Percentiles rank a stretch among this genome's conserved stretches.
Evolutionary conservation across 2,329 filamentous ascomycete genomes (phyloP).

Genomic region (Cladophialophora carrionii): DNA sequence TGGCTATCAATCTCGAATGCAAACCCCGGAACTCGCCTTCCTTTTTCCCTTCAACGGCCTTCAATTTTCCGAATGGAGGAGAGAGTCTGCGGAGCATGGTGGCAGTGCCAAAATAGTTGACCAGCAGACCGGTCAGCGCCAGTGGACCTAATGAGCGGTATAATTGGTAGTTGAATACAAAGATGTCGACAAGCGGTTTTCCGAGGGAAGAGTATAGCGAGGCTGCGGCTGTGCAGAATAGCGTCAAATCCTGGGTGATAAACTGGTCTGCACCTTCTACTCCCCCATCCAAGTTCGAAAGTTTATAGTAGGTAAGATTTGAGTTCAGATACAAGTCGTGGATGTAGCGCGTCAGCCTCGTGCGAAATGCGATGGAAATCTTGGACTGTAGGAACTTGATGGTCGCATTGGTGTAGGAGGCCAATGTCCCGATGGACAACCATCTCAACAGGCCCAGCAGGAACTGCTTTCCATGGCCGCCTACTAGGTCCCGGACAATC

Average conservation of each 20-base stretch:
- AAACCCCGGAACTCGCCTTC: conserved; percentile 93
- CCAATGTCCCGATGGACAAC: conserved; percentile 90
- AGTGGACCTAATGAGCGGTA: conserved; percentile 88
- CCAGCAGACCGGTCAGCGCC: conserved; percentile 80
- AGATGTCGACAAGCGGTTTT: conserved; percentile 96
- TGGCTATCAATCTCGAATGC: conserved; percentile 89
- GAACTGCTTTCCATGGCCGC: conserved; percentile 86
- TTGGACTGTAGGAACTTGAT: conserved; percentile 99
- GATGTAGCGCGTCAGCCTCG: conserved; percentile 90
- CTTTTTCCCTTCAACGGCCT: conserved; percentile 90
- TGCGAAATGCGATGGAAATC: conserved; percentile 96
- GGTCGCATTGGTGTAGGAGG: conserved; percentile 97
- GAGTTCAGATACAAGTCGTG: conserved; percentile 96
- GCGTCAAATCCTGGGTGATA: conserved; percentile 93
- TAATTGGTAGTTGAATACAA: conserved; percentile 97
- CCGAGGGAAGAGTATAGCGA: conserved; percentile 93
- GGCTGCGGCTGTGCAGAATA: conserved; percentile 91
- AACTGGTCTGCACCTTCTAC: conserved; percentile 93
- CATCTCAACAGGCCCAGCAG: conserved; percentile 89
- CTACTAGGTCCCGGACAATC: conserved; percentile 94
- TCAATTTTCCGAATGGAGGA: conserved; percentile 94
- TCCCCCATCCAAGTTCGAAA: conserved; percentile 89
- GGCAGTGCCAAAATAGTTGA: conserved; percentile 93
- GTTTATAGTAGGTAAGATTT: conserved; percentile 93
- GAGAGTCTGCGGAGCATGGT: conserved; percentile 85